phyloP scores from a whole-genome alignment of 2,329 filamentous ascomycete genomes.

The Aspergillus fischeri region DNA sequence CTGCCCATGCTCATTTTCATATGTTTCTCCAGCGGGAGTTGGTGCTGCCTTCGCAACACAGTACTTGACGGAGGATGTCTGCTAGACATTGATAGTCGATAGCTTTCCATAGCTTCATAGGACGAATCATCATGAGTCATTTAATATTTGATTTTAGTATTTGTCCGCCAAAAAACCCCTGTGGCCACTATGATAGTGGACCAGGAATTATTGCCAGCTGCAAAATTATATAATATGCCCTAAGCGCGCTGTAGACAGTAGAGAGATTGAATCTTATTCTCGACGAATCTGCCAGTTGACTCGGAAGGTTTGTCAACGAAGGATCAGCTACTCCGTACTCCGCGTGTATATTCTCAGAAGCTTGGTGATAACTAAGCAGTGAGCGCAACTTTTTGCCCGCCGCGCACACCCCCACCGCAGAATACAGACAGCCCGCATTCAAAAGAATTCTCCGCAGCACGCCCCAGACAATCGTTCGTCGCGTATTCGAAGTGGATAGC shows the following conservation, averaged over 20 bases:
- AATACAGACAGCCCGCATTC: neutral
- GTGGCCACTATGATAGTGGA: neutral
- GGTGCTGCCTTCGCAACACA: conserved; percentile 22
- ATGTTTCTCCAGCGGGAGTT: conserved; percentile 32
- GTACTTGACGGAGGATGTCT: conserved; percentile 11
- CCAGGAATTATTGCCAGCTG: neutral
- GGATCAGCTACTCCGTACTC: neutral
- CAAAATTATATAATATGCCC: neutral
- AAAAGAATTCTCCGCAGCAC: neutral
- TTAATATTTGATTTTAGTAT: neutral
- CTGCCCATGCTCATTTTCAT: conserved; percentile 12
- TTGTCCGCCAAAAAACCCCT: neutral
- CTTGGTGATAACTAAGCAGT: conserved; percentile 18
- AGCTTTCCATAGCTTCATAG: neutral
- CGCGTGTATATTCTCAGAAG: neutral
- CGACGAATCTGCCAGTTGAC: neutral
- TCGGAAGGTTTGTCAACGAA: neutral
- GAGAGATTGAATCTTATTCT: neutral
- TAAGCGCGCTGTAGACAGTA: neutral
- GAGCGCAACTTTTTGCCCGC: conserved; percentile 16
- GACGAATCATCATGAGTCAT: neutral
- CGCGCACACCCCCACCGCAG: conserved; percentile 3
- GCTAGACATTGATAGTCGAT: conserved; percentile 10
- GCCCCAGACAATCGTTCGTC: neutral
- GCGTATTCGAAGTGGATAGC: neutral